phyloP scores from a whole-genome alignment of 2,329 filamentous ascomycete species.

The Colletotrichum filicis region DNA sequence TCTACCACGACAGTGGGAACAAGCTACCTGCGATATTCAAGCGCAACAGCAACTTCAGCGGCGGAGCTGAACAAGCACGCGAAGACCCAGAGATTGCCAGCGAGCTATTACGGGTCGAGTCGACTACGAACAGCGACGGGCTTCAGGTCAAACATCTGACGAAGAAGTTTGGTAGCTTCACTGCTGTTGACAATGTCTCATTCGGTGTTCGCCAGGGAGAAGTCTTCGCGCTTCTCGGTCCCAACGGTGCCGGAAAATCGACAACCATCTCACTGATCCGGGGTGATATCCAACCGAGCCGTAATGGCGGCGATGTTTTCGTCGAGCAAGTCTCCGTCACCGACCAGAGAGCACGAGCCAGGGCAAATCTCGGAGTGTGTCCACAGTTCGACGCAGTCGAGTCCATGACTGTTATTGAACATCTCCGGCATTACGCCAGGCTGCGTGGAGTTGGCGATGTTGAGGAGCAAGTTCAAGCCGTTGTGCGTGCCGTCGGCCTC shows the following conservation, averaged over 20 bases:
- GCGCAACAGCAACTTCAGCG: constrained; percentile 52
- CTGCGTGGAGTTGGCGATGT: constrained; percentile 82
- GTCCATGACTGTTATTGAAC: constrained; percentile 88
- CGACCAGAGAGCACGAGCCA: constrained; percentile 76
- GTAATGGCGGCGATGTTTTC: constrained; percentile 79
- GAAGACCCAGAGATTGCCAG: constrained; percentile 70
- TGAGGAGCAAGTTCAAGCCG: constrained; percentile 79
- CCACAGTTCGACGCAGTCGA: constrained; percentile 91
- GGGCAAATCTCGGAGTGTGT: constrained; percentile 85
- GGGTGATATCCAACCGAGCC: constrained; percentile 81
- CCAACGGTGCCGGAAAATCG: constrained; percentile 91
- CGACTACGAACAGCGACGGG: constrained; percentile 61
- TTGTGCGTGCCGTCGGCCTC: constrained; percentile 77
- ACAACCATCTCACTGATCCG: constrained; percentile 90
- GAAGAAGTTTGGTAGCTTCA: constrained; percentile 80
- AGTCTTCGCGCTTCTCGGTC: constrained; percentile 89
- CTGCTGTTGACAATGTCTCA: constrained; percentile 88
- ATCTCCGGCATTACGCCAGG: constrained; percentile 87
- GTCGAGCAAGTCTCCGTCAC: constrained; percentile 82
- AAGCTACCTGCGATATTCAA: neutral
- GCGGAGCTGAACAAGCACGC: constrained; percentile 41
- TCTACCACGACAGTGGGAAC: constrained; percentile 85
- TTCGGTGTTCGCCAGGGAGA: constrained; percentile 84
- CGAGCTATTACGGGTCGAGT: constrained; percentile 71
- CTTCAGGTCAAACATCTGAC: constrained; percentile 82